A percentile compares a stretch with the other conserved stretches of the same genome.
phyloP scores from a whole-genome alignment of 2,329 filamentous ascomycete genomes.

The Hirsutella thompsonii region DNA sequence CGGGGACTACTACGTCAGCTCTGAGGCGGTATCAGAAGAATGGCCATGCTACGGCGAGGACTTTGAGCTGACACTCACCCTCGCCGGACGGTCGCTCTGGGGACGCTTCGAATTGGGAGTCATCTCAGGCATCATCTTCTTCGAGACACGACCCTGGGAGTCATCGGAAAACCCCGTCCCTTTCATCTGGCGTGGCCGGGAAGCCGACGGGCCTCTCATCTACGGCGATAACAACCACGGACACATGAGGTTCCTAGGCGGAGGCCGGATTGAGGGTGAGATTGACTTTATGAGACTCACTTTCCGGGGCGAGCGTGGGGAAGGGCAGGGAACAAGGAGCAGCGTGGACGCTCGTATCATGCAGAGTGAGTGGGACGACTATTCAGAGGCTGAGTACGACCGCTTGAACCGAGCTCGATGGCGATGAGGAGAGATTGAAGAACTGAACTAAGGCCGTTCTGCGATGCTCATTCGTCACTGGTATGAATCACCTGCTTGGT shows the following conservation, averaged over 20 bases:
- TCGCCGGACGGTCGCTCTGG: conserved; percentile 28
- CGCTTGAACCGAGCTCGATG: not conserved
- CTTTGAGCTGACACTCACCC: conserved; percentile 22
- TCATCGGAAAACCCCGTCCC: conserved; percentile 14
- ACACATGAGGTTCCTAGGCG: conserved; percentile 23
- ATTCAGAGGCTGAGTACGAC: conserved; percentile 17
- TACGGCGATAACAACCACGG: conserved; percentile 15
- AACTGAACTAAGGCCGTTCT: not conserved
- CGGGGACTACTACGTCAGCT: conserved; percentile 28
- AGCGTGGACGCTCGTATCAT: conserved; percentile 12
- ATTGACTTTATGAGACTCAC: conserved; percentile 13
- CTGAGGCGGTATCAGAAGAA: conserved; percentile 10
- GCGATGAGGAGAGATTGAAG: not conserved
- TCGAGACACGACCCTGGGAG: conserved; percentile 20
- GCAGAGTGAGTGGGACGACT: conserved; percentile 15
- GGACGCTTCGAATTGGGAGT: conserved; percentile 29
- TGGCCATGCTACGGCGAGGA: conserved; percentile 14
- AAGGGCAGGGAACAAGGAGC: conserved; percentile 17
- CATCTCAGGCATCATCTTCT: conserved; percentile 27
- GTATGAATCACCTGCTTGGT: too few relatives aligned
- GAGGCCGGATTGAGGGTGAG: conserved; percentile 19
- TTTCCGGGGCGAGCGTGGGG: conserved; percentile 13
- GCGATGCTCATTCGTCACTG: not conserved
- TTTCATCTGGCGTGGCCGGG: conserved; percentile 24
- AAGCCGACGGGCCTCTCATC: conserved; percentile 14